A percentile compares a stretch with the other conserved stretches of the same genome.
Evolutionary conservation across 2,329 filamentous ascomycete species (phyloP).

Genomic region (Fusarium albosuccineum): DNA sequence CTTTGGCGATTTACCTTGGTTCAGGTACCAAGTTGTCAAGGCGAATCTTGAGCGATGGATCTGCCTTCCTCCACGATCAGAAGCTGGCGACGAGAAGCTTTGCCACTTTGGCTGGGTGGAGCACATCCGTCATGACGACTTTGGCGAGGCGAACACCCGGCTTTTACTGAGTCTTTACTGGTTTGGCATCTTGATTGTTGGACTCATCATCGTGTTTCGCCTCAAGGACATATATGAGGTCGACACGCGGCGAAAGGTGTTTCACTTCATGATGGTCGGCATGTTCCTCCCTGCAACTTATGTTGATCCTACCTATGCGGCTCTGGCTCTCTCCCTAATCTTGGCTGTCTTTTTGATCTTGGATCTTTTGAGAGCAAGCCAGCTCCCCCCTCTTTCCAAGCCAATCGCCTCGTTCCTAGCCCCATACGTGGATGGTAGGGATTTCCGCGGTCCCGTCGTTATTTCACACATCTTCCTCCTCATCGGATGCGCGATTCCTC

Average conservation of each 20-base stretch:
- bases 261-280: slow-evolving; percentile 97
- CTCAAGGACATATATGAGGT: slow-evolving; percentile 86
- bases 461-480: slow-evolving; percentile 96
- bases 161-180: slow-evolving; percentile 83
- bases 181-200: slow-evolving; percentile 74
- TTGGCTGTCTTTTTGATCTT: slow-evolving; percentile 89
- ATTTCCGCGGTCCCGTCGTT: slow-evolving; percentile 93
- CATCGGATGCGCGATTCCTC: slow-evolving; percentile 92
- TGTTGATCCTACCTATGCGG: slow-evolving; percentile 86
- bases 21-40: slow-evolving; percentile 78
- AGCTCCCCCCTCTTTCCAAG: slow-evolving; percentile 89
- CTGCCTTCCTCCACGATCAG: slow-evolving; percentile 68
- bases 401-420: slow-evolving; percentile 89
- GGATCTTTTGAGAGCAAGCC: slow-evolving; percentile 89
- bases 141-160: slow-evolving; percentile 86
- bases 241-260: slow-evolving; percentile 95
- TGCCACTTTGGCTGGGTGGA: slow-evolving; percentile 72
- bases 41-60: slow-evolving; percentile 82
- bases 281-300: slow-evolving; percentile 93
- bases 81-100: slow-evolving; percentile 49
- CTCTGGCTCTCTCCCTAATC: slow-evolving; percentile 82
- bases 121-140: slow-evolving; percentile 70
- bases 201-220: slow-evolving; percentile 80
- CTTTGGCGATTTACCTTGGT: slow-evolving; percentile 79
- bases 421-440: slow-evolving; percentile 93